Conservation (phyloP, 139 green algal species). For the Chlamydomonas applanata region DNA sequence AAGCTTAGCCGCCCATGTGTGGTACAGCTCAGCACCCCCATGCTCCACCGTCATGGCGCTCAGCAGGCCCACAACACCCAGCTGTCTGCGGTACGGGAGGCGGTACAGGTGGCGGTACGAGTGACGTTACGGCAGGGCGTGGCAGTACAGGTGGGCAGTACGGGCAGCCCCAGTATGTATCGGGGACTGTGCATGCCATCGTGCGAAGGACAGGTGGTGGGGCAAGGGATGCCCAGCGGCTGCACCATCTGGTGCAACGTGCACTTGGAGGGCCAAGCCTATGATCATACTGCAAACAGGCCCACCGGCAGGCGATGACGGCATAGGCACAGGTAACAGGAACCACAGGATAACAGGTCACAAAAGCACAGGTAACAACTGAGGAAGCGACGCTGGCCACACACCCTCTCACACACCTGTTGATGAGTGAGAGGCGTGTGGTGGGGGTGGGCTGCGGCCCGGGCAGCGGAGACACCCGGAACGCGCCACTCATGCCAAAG, state of each 20-base stretch:
- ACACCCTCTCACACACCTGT: conserved; percentile 12
- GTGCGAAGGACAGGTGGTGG: too few relatives aligned
- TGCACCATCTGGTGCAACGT: too few relatives aligned
- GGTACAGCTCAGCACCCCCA: conserved; percentile 54
- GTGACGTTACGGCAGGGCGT: too few relatives aligned
- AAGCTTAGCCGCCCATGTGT: conserved; percentile 51
- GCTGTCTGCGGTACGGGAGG: conserved; percentile 17
- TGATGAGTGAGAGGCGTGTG: conserved; percentile 54
- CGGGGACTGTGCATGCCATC: too few relatives aligned
- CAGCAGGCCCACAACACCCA: conserved; percentile 60
- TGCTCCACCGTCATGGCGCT: conserved; percentile 80
- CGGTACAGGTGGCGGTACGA: too few relatives aligned
- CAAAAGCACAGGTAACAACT: neutral
- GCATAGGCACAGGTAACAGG: too few relatives aligned
- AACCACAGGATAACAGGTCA: too few relatives aligned
- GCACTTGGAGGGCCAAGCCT: too few relatives aligned
- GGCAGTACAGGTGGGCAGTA: neutral
- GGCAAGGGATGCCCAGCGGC: too few relatives aligned
- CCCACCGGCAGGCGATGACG: too few relatives aligned
- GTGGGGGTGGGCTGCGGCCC: conserved; percentile 55
- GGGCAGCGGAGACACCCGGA: conserved; percentile 25
- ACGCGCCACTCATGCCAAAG: conserved; percentile 79
- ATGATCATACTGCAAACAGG: too few relatives aligned
- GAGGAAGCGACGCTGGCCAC: neutral
- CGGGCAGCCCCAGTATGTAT: too few relatives aligned